Base-by-base conservation (phyloP, 2,329 filamentous ascomycete species). In the Fusarium agapanthi region DNA sequence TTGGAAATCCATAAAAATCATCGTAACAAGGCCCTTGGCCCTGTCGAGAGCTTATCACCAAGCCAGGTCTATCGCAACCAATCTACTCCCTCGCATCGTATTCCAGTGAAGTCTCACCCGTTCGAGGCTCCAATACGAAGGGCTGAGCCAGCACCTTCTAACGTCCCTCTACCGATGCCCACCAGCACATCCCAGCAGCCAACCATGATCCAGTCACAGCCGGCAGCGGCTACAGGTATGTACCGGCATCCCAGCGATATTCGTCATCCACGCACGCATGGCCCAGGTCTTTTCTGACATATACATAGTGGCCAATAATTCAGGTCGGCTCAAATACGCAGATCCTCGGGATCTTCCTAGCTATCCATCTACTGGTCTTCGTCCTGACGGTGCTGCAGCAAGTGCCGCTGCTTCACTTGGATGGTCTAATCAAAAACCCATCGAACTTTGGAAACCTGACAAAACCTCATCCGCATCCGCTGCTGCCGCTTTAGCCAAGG, bases 401-500 rank as follows among this genome's bases (percentile, higher is more conserved):
- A 89, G 91, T 72, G 90, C 92, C 61, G 94, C 94, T 60, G 93
- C 93, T 44, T 89, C 88, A 57, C 84, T 95, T 50, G 93, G 93
- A 56, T 93, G 93, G 85, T 86, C 89, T 54, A 93, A 89, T 77
- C 89, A 89, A 75, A 93, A 89, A 78, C 80, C 89, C 6, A 84
- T 90, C 56, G 88, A 93, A 79, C 84, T 86, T 79, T 93, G 91
- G 90, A 91, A 88, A 78, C 90, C 91, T 24, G 86, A 89, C 71
- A 86, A 86, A 48, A 87, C 81, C 6, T 80, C 87, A 83, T 86
- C 86, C 79, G 80, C 89, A 30, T 84, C 82, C 56, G 80, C 84
- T 45, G 84, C 84, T 26, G 83, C 85, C 24, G 77, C 80, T 48
- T 72, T 85, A 28, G 83, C 83, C 63, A 84, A 83, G 54, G 81